These are phyloP conservation scores for Trypanosoma boissoni DNA, from an alignment of 208 protist genomes.

Conservation along the genomic window DNA sequence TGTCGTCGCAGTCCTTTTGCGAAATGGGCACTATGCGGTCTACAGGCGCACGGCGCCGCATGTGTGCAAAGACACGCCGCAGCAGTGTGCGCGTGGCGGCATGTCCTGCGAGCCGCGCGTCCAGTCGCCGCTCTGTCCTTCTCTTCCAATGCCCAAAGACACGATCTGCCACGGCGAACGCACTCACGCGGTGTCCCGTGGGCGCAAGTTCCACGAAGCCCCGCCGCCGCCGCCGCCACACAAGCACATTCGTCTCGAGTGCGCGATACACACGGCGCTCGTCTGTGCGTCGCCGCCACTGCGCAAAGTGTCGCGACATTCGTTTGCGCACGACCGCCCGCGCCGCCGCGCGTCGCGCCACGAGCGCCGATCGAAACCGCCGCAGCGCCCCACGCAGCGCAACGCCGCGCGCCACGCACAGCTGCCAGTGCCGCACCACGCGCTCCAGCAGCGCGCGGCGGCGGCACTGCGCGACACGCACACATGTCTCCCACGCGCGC, in stretches of 20 bases:
- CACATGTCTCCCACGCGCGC: too few species aligned
- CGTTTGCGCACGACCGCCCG: conserved; percentile 1
- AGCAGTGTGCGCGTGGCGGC: conserved; percentile 20
- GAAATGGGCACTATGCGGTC: too few species aligned
- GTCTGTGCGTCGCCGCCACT: conserved; percentile 22
- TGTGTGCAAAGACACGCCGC: conserved; percentile 17
- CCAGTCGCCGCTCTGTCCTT: conserved; percentile 36
- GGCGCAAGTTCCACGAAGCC: conserved; percentile 4
- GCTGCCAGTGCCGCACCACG: conserved; percentile 39
- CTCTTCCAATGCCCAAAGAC: conserved; percentile 34
- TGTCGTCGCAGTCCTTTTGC: too few species aligned
- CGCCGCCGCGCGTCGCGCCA: conserved; percentile 10
- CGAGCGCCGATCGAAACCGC: conserved; percentile 24
- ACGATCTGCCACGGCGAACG: conserved; percentile 13
- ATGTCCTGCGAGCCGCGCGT: conserved; percentile 34
- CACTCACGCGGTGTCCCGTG: not conserved
- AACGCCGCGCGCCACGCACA: not conserved
- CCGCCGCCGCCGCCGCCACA: conserved; percentile 19
- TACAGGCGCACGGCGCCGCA: too few species aligned
- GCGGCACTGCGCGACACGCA: too few species aligned
- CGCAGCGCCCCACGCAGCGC: conserved; percentile 8
- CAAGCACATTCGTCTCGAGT: too few species aligned
- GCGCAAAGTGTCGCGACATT: conserved; percentile 6
- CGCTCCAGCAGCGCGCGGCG: conserved; percentile 39
- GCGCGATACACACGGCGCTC: too few species aligned